Conservation (phyloP, 169 alveolate genomes). For the Plasmodium coatneyi region DNA sequence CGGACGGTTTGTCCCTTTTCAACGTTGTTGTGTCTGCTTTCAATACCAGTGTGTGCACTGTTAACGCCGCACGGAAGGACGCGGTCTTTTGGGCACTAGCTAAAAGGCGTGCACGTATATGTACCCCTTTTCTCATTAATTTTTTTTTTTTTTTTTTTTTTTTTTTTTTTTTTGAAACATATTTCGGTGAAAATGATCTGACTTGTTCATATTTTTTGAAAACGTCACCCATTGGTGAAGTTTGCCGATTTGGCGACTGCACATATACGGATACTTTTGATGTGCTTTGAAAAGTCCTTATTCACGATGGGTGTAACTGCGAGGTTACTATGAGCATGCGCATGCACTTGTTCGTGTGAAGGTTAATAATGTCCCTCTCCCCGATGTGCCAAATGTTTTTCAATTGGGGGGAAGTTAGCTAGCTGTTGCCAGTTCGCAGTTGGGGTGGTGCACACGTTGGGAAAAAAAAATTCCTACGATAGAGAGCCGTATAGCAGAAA, state of each 20-base stretch:
- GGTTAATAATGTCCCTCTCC: not conserved
- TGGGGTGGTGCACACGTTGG: not conserved
- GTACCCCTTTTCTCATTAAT: not conserved
- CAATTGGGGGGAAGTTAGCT: not conserved
- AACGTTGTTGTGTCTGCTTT: not conserved
- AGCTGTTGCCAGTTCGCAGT: not conserved
- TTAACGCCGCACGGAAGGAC: not conserved
- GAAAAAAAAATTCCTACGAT: not conserved
- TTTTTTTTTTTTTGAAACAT: not conserved
- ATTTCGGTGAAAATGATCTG: not conserved
- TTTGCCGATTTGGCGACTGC: not conserved
- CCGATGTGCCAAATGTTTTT: not conserved
- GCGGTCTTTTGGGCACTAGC: not conserved
- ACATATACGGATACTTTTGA: not conserved
- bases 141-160: no score
- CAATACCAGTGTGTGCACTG: not conserved
- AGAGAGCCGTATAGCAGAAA: slow-evolving; percentile 48
- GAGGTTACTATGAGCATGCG: not conserved
- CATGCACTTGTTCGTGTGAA: not conserved
- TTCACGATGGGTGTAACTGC: no score
- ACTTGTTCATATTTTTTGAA: not conserved
- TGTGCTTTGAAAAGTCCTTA: not conserved
- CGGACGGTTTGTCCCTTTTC: not conserved
- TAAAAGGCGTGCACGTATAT: not conserved
- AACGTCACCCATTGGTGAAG: not conserved